Conservation (phyloP, 768 basidiomycete species). For the Pisolithus albus region DNA sequence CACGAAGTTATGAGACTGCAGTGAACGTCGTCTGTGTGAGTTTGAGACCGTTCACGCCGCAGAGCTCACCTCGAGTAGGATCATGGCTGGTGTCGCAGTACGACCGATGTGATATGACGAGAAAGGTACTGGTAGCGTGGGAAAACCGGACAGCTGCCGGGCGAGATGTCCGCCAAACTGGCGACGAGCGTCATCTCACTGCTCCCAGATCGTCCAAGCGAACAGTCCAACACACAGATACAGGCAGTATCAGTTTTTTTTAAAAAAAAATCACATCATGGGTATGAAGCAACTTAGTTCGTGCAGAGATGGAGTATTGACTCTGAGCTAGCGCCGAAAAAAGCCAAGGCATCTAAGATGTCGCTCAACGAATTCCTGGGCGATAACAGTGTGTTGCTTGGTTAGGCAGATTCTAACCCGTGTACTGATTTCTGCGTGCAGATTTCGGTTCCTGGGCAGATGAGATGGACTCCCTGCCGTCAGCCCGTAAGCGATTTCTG, state of each 20-base stretch:
- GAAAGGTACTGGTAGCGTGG: conserved; percentile 18
- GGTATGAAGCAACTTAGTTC: conserved; percentile 12
- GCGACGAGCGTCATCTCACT: neutral
- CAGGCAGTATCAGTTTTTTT: conserved; percentile 3
- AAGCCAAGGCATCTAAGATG: conserved; percentile 81
- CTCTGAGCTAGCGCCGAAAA: conserved; percentile 65
- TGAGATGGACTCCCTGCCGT: conserved; percentile 91
- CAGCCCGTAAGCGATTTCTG: conserved; percentile 69
- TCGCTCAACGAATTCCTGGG: conserved; percentile 89
- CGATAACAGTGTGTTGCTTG: conserved; percentile 58
- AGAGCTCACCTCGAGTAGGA: conserved; percentile 68
- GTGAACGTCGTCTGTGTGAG: conserved; percentile 7
- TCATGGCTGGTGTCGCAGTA: conserved; percentile 41
- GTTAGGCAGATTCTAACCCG: conserved; percentile 3
- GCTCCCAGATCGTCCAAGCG: conserved; percentile 3
- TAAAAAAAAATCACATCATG: conserved; percentile 18
- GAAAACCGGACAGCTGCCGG: conserved; percentile 14
- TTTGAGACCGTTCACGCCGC: neutral
- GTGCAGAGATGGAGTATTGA: conserved; percentile 4
- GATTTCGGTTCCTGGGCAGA: conserved; percentile 97
- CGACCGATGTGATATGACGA: neutral
- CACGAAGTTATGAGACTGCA: conserved; percentile 84
- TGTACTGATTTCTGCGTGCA: conserved; percentile 25
- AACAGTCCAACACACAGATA: conserved; percentile 4
- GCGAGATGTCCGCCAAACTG: conserved; percentile 13